Evolutionary conservation across 2,329 filamentous ascomycete species (phyloP), one percentile per base, ranked within the genome.

Genomic region (Phialocephala sp.): DNA sequence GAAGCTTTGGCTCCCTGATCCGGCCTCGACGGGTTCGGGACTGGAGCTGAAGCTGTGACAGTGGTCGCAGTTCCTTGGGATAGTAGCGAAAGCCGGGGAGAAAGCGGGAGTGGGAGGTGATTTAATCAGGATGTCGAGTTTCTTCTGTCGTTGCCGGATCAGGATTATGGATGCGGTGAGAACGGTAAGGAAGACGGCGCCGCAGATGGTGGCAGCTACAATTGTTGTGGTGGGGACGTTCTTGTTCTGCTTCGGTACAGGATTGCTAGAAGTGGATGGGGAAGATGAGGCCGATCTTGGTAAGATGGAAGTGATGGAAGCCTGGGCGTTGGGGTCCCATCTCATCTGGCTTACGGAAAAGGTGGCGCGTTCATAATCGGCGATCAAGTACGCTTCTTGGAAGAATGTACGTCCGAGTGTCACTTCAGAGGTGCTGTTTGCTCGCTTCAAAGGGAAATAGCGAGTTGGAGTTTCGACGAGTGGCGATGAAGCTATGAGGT

Each of bases 381-480:
- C 78, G 11, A 74, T 71, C 4, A 74, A 56, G 54, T 74, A 73
- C 54, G 77, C 76, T 71, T 81, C 79, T 70, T 81, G 79, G 18
- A 81, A 69, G 64, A 81, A 80, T 9, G 74, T 69, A 59, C 79
- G 72, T n/a, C 79, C 79, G 45, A 81, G 73, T 8, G 75, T 78
- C 56, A 74, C 77, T 62, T 79, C 75, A 41, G 72, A 73, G 9
- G 72, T 68, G 56, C 77, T 75, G 0, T 68, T 64, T 2, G 79
- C 75, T 68, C 72, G 74, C 54, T 77, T 76, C 8, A 81, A 64
- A 8, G 79, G 79, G 62, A 81, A 80, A 66, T 80, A 80, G 4
- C 71, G 63, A 20, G 68, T 72, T n/a, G 65, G 45, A 9, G 66
- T 72, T 20, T 69, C 32, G 2, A 76, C 68, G 9, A 75, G 64